These are phyloP conservation scores for Lupinus albus DNA, from an alignment of 306 rosid genomes.

Conservation along the genomic window DNA sequence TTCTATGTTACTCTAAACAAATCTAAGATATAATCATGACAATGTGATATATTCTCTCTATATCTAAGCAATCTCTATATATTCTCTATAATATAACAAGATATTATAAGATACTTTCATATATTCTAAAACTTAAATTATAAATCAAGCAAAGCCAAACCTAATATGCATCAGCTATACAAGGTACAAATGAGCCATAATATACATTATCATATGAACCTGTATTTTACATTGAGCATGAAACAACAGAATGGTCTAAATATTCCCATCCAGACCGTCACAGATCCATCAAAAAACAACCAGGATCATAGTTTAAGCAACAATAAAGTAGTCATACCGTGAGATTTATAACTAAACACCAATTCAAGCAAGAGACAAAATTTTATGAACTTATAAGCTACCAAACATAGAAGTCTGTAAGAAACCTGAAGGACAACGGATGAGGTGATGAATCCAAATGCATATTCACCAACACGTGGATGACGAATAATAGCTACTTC, in stretches of 20 bases:
- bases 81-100: too few species aligned
- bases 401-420: slow-evolving; percentile 11
- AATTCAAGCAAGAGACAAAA: slow-evolving; percentile 25
- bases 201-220: slow-evolving; percentile 16
- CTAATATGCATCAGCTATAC: slow-evolving; percentile 3
- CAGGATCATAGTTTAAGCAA: background rate
- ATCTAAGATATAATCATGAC: too few species aligned
- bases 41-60: too few species aligned
- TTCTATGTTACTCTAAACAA: too few species aligned
- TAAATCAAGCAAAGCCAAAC: background rate
- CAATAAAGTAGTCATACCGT: background rate
- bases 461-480: slow-evolving; percentile 98
- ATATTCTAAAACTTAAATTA: too few species aligned
- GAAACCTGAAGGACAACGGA: slow-evolving; percentile 87
- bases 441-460: slow-evolving; percentile 95
- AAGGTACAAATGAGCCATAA: slow-evolving; percentile 7
- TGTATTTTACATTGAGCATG: background rate
- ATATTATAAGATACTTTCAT: too few species aligned
- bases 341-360: slow-evolving; percentile 2
- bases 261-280: slow-evolving; percentile 19
- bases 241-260: background rate
- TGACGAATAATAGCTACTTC: slow-evolving; percentile 98
- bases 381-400: slow-evolving; percentile 6
- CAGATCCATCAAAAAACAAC: slow-evolving; percentile 19
- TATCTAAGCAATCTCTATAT: too few species aligned